phyloP scores from a whole-genome alignment of 2,329 filamentous ascomycete genomes.

The Curvularia sp. region DNA sequence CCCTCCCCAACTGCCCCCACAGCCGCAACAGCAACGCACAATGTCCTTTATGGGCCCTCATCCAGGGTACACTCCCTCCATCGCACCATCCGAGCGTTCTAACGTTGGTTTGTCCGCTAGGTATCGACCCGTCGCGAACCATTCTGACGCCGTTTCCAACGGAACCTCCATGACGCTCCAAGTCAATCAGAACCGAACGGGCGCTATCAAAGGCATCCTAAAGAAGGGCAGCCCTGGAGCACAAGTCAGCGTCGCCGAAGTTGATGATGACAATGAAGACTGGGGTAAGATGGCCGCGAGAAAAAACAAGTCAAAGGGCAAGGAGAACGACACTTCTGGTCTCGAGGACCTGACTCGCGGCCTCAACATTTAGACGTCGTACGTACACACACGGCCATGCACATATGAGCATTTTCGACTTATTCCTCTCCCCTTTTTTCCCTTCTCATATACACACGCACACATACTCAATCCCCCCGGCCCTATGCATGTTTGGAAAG shows the following conservation, averaged over 20 bases:
- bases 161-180: conserved; percentile 45
- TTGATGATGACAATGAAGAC: conserved; percentile 44
- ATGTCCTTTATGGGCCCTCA: conserved; percentile 40
- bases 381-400: conserved; percentile 14
- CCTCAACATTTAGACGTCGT: conserved; percentile 30
- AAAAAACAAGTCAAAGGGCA: conserved; percentile 36
- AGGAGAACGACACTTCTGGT: conserved; percentile 25
- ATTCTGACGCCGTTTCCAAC: conserved; percentile 39
- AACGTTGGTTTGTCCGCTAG: conserved; percentile 88
- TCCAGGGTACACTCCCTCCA: conserved; percentile 79
- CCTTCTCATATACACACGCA: too few relatives aligned
- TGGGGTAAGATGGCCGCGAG: conserved; percentile 43
- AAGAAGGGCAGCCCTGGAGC: conserved; percentile 34
- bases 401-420: conserved; percentile 10
- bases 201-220: conserved; percentile 43
- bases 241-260: conserved; percentile 27
- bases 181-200: conserved; percentile 26
- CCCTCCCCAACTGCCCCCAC: conserved; percentile 41
- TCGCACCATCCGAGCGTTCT: conserved; percentile 94
- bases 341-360: conserved; percentile 39
- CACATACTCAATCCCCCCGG: background rate
- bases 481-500: conserved; percentile 16
- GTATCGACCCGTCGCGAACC: conserved; percentile 81
- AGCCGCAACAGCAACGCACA: conserved; percentile 37
- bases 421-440: background rate